phyloP scores from a whole-genome alignment of 2,329 filamentous ascomycete species.

The Penicillium sp. region DNA sequence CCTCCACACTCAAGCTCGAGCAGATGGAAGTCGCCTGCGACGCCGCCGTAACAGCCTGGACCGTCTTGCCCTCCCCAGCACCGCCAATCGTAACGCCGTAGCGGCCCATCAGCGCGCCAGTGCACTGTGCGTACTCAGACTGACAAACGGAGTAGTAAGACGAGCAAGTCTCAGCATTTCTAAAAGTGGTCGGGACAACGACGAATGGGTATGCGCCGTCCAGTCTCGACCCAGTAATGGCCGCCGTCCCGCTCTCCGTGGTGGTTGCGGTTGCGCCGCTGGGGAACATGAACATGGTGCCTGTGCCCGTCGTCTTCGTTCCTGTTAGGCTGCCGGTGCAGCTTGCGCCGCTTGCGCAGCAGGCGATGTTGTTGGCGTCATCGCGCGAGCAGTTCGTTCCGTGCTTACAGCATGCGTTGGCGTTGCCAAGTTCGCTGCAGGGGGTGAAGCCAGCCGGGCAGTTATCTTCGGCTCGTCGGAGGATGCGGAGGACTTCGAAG shows the following conservation, averaged over 20 bases:
- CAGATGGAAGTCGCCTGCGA: slow-evolving; percentile 43
- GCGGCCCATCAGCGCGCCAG: slow-evolving; percentile 46
- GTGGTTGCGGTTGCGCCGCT: slow-evolving; percentile 31
- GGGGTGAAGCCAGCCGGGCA: slow-evolving; percentile 54
- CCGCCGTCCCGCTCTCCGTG: slow-evolving; percentile 8
- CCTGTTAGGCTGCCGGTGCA: slow-evolving; percentile 56
- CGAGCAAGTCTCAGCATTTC: slow-evolving; percentile 50
- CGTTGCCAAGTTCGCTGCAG: slow-evolving; percentile 52
- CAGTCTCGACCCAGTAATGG: slow-evolving; percentile 41
- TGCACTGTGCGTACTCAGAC: slow-evolving; percentile 45
- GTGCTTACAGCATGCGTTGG: slow-evolving; percentile 55
- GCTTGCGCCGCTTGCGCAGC: slow-evolving; percentile 56
- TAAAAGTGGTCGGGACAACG: slow-evolving; percentile 53
- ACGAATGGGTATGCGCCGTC: slow-evolving; percentile 52
- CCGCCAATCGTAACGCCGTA: slow-evolving; percentile 53
- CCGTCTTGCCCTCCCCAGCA: slow-evolving; percentile 49
- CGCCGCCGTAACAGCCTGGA: slow-evolving; percentile 43
- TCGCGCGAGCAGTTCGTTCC: slow-evolving; percentile 56
- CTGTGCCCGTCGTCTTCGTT: slow-evolving; percentile 17
- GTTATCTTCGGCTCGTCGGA: slow-evolving; percentile 31
- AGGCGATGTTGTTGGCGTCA: slow-evolving; percentile 56
- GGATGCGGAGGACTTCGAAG: slow-evolving; percentile 30
- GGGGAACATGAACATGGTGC: slow-evolving; percentile 36
- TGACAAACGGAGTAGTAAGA: slow-evolving; percentile 54
- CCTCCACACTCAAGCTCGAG: slow-evolving; percentile 44